These are phyloP conservation scores for Xylariaceae sp. DNA, from an alignment of 2,329 filamentous ascomycete genomes.

Conservation along the genomic window DNA sequence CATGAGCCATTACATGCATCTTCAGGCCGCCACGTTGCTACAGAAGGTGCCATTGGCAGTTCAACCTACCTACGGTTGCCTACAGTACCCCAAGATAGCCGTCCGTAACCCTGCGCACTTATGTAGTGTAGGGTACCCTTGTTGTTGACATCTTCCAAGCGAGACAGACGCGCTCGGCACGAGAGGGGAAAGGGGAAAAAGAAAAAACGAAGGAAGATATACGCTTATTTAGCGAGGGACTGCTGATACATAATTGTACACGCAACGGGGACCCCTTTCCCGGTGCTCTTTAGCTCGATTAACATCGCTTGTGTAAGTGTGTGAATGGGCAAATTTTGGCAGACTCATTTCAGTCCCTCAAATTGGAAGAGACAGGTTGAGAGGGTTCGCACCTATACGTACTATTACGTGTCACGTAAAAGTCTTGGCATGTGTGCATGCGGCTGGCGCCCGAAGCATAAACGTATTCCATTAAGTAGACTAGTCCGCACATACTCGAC, in stretches of 20 bases:
- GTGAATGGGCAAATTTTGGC: no score
- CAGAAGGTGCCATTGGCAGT: no score
- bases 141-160: background rate
- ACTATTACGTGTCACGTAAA: background rate
- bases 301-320: no score
- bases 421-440: background rate
- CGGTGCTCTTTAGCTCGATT: no score
- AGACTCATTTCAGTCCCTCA: no score
- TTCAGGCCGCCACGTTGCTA: background rate
- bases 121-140: background rate
- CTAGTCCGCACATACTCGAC: background rate
- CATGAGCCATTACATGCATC: background rate
- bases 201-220: background rate
- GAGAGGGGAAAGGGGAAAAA: background rate
- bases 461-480: constrained; percentile 1
- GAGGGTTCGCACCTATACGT: no score
- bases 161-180: background rate
- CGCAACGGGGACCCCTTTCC: no score
- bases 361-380: no score
- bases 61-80: no score
- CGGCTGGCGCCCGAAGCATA: background rate
- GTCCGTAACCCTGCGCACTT: background rate
- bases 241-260: background rate
- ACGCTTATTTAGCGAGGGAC: background rate
- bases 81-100: background rate